Conservation (phyloP, 2,329 filamentous ascomycete genomes). For the Pestalotiopsis sp. region DNA sequence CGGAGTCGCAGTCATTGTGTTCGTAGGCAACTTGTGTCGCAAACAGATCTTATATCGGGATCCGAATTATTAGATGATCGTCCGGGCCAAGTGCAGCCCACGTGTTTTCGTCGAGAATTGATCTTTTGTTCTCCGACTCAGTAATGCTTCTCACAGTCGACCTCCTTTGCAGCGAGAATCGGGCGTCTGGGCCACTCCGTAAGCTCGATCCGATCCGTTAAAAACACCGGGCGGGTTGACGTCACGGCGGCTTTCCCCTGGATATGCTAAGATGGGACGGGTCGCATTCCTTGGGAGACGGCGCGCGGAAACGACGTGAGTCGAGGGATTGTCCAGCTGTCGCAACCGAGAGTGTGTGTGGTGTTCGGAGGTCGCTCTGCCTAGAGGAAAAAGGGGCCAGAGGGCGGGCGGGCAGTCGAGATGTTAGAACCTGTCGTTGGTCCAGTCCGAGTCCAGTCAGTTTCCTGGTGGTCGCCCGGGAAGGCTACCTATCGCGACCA, state of each 20-base stretch:
- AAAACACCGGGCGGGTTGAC: slow-evolving; percentile 4
- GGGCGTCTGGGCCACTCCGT: not conserved
- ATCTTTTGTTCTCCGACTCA: not conserved
- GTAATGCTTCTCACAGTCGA: not conserved
- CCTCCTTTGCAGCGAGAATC: not conserved
- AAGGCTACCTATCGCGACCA: slow-evolving; percentile 8
- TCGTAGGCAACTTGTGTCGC: not conserved
- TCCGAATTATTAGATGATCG: not conserved
- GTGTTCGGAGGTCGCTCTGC: not conserved
- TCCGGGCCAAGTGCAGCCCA: not conserved
- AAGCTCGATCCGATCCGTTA: not conserved
- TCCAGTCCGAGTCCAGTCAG: not conserved
- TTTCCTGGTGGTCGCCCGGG: not conserved
- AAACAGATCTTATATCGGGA: not conserved
- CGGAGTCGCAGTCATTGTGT: slow-evolving; percentile 8
- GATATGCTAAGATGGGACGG: not conserved
- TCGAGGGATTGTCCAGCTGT: not conserved
- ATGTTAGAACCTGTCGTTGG: not conserved
- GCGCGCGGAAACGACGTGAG: not conserved
- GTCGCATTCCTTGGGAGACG: slow-evolving; percentile 1
- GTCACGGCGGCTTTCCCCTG: slow-evolving; percentile 8
- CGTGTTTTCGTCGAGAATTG: not conserved
- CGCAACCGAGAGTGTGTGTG: not conserved
- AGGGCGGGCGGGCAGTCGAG: not conserved
- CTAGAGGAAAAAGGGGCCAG: not conserved